phyloP scores from a whole-genome alignment of 2,329 filamentous ascomycete genomes.

The Pseudocercospora cruenta region DNA sequence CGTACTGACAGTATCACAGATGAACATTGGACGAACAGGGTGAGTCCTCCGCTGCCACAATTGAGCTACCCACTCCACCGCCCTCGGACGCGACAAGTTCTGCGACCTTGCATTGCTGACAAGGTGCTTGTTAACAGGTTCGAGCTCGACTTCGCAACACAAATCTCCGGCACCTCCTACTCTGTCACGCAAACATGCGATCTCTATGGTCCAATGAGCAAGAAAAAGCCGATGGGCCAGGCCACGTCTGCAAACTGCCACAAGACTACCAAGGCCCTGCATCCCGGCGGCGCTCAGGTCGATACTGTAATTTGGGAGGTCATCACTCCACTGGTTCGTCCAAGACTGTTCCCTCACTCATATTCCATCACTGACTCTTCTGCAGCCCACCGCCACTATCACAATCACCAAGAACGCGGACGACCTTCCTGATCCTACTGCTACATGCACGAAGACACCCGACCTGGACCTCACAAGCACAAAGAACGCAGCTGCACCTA shows the following conservation, averaged over 20 bases:
- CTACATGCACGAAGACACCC: not conserved
- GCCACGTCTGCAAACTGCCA: not conserved
- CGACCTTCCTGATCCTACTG: slow-evolving; percentile 7
- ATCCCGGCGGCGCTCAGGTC: not conserved
- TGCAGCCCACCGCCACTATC: not conserved
- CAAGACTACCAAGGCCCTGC: not conserved
- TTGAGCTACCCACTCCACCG: not conserved
- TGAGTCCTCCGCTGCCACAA: not conserved
- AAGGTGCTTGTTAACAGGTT: not conserved
- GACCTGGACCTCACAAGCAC: not conserved
- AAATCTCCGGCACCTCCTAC: not conserved
- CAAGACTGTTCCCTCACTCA: not conserved
- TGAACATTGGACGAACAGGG: slow-evolving; percentile 12
- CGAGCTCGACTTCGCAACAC: slow-evolving; percentile 14
- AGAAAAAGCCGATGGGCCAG: not conserved
- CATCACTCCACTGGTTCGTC: not conserved
- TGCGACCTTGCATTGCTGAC: not conserved
- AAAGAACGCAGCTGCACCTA: slow-evolving; percentile 9
- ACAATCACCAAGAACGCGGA: slow-evolving; percentile 11
- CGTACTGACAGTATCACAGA: not conserved
- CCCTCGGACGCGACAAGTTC: not conserved
- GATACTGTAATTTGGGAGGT: not conserved
- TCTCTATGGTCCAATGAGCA: slow-evolving; percentile 5
- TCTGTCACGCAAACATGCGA: slow-evolving; percentile 12
- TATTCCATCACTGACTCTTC: not conserved